These are phyloP conservation scores for Kodamaea plutei DNA, from an alignment of 1,139 yeast genomes.

Conservation along the genomic window DNA sequence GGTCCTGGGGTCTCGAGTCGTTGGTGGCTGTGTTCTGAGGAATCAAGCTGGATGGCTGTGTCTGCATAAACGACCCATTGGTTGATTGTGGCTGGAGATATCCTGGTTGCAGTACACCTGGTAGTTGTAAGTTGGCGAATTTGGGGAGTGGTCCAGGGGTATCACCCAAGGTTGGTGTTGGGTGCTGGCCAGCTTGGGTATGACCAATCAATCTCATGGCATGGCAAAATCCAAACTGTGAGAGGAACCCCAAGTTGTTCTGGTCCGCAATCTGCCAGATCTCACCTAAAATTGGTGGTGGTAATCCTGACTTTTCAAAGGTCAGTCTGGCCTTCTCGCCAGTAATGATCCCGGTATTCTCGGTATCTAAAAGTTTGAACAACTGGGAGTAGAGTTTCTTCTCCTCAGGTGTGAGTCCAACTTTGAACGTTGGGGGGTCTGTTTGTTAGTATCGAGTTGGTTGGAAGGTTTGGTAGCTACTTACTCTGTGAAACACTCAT, in stretches of 20 bases:
- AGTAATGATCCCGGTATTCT: constrained; percentile 74
- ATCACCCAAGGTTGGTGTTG: constrained; percentile 48
- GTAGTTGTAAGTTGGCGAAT: constrained; percentile 36
- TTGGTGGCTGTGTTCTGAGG: constrained; percentile 35
- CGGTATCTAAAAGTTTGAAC: constrained; percentile 77
- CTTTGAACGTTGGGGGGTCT: constrained; percentile 37
- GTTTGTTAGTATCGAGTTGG: constrained; percentile 10
- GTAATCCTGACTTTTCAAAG: constrained; percentile 81
- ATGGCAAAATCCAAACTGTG: constrained; percentile 74
- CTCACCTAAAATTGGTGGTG: constrained; percentile 76
- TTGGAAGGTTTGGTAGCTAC: constrained; percentile 1
- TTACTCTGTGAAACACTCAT: constrained; percentile 8
- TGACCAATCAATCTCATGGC: constrained; percentile 91
- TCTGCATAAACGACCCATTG: constrained; percentile 43
- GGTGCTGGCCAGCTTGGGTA: constrained; percentile 70
- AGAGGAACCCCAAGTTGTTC: constrained; percentile 78
- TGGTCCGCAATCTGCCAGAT: constrained; percentile 92
- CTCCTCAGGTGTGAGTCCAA: constrained; percentile 73
- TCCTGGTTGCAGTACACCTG: constrained; percentile 9
- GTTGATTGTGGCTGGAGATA: constrained; percentile 34
- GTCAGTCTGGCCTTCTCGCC: constrained; percentile 88
- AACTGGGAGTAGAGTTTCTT: constrained; percentile 66
- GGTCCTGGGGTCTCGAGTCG: constrained; percentile 30
- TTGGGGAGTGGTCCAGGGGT: constrained; percentile 56
- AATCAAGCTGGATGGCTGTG: constrained; percentile 39